A percentile compares a stretch with the other conserved stretches of the same genome.
These are phyloP conservation scores for Camellia japonica DNA, from an alignment of 148 eudicot genomes.

Conservation along the genomic window DNA sequence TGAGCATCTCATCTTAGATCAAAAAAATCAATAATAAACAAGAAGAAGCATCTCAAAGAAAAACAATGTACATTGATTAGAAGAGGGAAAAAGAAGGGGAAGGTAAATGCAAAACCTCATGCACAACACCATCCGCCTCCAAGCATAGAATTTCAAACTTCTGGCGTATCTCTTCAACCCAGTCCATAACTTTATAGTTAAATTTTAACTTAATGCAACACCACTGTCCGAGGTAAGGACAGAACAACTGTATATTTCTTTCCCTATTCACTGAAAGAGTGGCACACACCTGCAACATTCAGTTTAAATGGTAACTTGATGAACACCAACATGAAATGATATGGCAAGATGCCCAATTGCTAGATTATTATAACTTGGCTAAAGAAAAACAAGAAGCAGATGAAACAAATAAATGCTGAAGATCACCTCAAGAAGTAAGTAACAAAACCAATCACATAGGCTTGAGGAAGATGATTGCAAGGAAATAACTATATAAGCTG, in stretches of 20 bases:
- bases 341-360: background rate
- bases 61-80: background rate
- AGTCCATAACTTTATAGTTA: background rate
- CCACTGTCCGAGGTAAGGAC: background rate
- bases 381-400: background rate
- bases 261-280: background rate
- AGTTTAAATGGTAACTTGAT: background rate
- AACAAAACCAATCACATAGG: background rate
- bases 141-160: conserved; percentile 6
- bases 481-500: background rate
- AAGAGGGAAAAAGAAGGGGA: background rate
- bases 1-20: background rate
- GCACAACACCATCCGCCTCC: conserved; percentile 1
- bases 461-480: background rate
- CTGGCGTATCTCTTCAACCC: background rate
- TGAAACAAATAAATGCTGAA: conserved; percentile 1
- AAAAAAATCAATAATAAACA: background rate
- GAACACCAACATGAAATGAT: conserved; percentile 1
- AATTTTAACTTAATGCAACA: background rate
- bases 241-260: background rate
- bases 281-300: conserved; percentile 6
- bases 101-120: conserved; percentile 5
- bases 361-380: background rate
- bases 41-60: background rate
- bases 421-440: background rate